Evolutionary conservation across 495 filamentous ascomycete genomes (phyloP).

Genomic region (Aspergillus steynii): DNA sequence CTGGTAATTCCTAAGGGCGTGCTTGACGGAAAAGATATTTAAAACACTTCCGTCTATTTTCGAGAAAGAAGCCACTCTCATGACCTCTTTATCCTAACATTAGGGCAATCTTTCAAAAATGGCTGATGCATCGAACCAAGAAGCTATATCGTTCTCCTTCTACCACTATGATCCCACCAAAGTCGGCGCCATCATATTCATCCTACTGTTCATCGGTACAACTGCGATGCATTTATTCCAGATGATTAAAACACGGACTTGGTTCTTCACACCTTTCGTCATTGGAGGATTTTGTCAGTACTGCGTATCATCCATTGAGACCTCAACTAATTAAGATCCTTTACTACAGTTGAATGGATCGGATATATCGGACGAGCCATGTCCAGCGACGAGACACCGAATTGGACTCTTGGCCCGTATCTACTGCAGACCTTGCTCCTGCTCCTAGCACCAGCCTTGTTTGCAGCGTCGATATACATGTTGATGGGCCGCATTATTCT

Average conservation of each 20-base stretch:
- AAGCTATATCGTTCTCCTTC: conserved; percentile 7
- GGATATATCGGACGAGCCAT: conserved; percentile 54
- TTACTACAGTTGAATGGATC: conserved; percentile 45
- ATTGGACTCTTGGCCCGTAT: conserved; percentile 20
- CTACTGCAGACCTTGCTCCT: conserved; percentile 34
- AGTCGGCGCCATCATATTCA: conserved; percentile 47
- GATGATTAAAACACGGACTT: conserved; percentile 48
- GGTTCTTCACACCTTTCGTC: conserved; percentile 61
- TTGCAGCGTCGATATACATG: conserved; percentile 56
- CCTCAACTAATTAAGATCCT: not conserved
- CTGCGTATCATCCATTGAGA: not conserved
- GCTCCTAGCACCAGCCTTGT: conserved; percentile 41
- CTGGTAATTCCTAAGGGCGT: too few species aligned
- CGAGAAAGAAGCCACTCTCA: too few species aligned
- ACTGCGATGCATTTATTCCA: conserved; percentile 47
- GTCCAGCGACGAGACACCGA: conserved; percentile 18
- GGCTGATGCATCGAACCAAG: not conserved
- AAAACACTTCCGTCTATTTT: not conserved
- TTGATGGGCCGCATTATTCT: conserved; percentile 48
- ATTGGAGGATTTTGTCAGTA: conserved; percentile 56
- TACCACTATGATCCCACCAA: conserved; percentile 41
- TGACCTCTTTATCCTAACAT: not conserved
- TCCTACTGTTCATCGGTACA: conserved; percentile 46
- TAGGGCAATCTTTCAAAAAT: not conserved
- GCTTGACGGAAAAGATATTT: not conserved